A percentile compares a stretch with the other conserved stretches of the same genome.
phyloP scores from a whole-genome alignment of 1,284 basidiomycete species.

The Rhodotorula sp. region DNA sequence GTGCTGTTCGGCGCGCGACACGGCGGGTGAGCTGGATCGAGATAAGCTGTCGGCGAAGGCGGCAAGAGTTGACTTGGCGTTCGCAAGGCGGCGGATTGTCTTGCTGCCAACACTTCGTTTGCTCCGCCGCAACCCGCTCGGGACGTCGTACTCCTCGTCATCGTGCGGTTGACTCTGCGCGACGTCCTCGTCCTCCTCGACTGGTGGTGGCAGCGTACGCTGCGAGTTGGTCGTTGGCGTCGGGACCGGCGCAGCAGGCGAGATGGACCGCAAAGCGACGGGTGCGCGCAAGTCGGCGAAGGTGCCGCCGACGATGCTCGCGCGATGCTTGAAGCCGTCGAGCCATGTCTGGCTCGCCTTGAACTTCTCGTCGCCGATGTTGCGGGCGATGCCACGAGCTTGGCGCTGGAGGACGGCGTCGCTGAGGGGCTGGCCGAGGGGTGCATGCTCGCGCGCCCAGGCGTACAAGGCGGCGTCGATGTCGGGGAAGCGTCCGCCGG shows the following conservation, averaged over 20 bases:
- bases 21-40: background rate
- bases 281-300: conserved; percentile 9
- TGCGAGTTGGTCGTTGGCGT: background rate
- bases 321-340: conserved; percentile 81
- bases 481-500: conserved; percentile 60
- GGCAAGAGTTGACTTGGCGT: conserved; percentile 21
- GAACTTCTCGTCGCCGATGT: conserved; percentile 61
- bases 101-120: conserved; percentile 19
- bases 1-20: background rate
- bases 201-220: conserved; percentile 11
- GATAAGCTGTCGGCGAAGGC: conserved; percentile 17
- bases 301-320: conserved; percentile 27
- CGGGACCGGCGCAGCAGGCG: background rate
- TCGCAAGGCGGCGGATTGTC: conserved; percentile 26
- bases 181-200: conserved; percentile 16
- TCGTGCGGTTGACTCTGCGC: background rate
- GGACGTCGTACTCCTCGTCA: conserved; percentile 12
- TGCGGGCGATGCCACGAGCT: conserved; percentile 65
- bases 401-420: conserved; percentile 69
- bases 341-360: conserved; percentile 88
- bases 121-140: conserved; percentile 12
- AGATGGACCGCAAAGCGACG: background rate
- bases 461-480: conserved; percentile 65
- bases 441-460: conserved; percentile 61
- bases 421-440: conserved; percentile 58